These are phyloP conservation scores for Mycena rosella DNA, from an alignment of 768 basidiomycete genomes.

Conservation along the genomic window DNA sequence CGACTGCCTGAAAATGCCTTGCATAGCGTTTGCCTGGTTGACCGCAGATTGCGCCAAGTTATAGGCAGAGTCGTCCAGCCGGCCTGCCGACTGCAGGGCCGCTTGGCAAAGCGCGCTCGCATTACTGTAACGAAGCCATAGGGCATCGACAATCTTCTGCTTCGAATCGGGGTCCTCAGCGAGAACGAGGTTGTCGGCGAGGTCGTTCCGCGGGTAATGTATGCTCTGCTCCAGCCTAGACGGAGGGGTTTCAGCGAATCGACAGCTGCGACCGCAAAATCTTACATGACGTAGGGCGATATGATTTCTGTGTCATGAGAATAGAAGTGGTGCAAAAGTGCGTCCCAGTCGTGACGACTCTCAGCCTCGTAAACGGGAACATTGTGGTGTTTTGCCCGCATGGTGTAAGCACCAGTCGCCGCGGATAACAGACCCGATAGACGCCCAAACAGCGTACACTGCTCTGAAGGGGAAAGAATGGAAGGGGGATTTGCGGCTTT, in stretches of 20 bases:
- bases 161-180: too few species aligned
- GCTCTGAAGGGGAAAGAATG: not conserved
- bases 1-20: too few species aligned
- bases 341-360: slow-evolving; percentile 25
- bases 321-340: slow-evolving; percentile 20
- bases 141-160: too few species aligned
- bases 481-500: not conserved
- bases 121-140: too few species aligned
- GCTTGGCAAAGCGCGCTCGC: too few species aligned
- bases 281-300: slow-evolving; percentile 20
- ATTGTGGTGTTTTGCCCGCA: not conserved
- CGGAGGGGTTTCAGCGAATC: too few species aligned
- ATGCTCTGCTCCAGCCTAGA: not conserved
- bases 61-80: too few species aligned
- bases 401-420: not conserved
- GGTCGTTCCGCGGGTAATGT: not conserved
- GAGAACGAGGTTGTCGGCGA: too few species aligned
- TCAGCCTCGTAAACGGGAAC: slow-evolving; percentile 12
- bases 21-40: too few species aligned
- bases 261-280: too few species aligned
- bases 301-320: not conserved
- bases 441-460: not conserved
- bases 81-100: too few species aligned
- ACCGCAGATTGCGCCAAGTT: too few species aligned
- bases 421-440: slow-evolving; percentile 10